Base-by-base conservation (phyloP, 148 eudicot species). In the Vaccinium darrowii region DNA sequence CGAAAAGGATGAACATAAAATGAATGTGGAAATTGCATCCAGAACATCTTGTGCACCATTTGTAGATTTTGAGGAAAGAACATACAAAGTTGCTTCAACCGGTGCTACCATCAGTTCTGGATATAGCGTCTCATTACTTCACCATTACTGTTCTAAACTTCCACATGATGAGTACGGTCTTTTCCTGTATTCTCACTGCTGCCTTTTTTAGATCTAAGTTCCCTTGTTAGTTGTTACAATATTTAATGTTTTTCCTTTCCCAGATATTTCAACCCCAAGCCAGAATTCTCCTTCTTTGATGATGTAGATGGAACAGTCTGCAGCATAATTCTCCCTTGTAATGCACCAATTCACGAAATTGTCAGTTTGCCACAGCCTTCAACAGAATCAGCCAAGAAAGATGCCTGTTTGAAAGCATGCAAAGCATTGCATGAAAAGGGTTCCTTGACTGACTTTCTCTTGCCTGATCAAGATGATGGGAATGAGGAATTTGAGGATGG, bases 401-500 rank as follows among this genome's bases (percentile, higher is more conserved):
- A 97, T 89, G 98, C 98, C 79, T 95, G 99, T 87, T 90, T 97
- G 78, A 90, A 91, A 91, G 99, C 98, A 84, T 97, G 99, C 91
- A 85, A 92, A 89, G 88, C 89, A 76, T 88, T 97, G 92, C 99
- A 97, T 90, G 89, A 93, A 89, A 52, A 90, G 83, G 96, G 98
- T 87, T 98, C 98, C 50, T 90, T 97, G 87, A 94, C 94, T 23
- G 93, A 95, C 83, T 94, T 87, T 89, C 92, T 97, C 85, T 91
- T 97, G 92, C 99, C 98, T 12, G 98, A 94, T 82, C 93, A 88
- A 79, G 92, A 90, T 83, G 92, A 84, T 80, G 80, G 50, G 72
- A 58, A 81, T 72, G 94, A 89, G 78, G 93, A 90, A 58, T 84
- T 76, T 54, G 73, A 82, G 43, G 92, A 94, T 47, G 69, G 71